Base-by-base conservation (phyloP, 176 grass and related monocot genomes). In the Puccinellia tenuiflora region DNA sequence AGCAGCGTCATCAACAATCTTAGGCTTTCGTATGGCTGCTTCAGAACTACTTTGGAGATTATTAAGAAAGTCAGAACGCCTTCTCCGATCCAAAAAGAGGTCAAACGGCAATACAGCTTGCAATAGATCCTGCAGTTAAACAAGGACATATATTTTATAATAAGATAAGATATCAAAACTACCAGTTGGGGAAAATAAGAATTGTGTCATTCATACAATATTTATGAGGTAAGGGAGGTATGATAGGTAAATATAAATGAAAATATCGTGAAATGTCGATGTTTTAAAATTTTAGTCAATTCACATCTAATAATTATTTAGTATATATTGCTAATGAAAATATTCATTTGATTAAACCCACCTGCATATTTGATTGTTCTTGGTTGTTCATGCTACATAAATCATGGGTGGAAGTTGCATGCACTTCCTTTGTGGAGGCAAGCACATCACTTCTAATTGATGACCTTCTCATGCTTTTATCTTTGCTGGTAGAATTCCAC, bases 101-200 rank as follows among this genome's bases (percentile, higher is more conserved):
- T 98, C 96, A 91, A 98, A 98, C 74, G 96, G 96, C 82, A 98
- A 89, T 70, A 98, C 92, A 21, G 96, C 90, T 83, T 92, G 92
- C 85, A 95, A 83, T 34, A 98, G 80, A 53, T 95, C 92, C 96
- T 98, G 85, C 85, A 89, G 29, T 60, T 73, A 64, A 75, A 80
- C 78, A 67, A 84, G 18, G 37, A 75, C 26, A 65, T 37, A 31
- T 53, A 78, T 61, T 55, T 85, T 28, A 55, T 52, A 82, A 68
- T 37, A 79, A 76, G 26, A 86, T 74, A 82, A 9, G 56, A 48
- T 77, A 28, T 33, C 53, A 81, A 76, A n/a, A 20, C 12, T 84
- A 68, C n/a, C 39, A 16, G 26, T 42, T 52, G 60, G 71, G 11
- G 7, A 85, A 60, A 24, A 60, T 85, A 53, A 51, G 45, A 52